Base-by-base conservation (phyloP, 2,329 filamentous ascomycete species). In the Arthrobotrys conoides region DNA sequence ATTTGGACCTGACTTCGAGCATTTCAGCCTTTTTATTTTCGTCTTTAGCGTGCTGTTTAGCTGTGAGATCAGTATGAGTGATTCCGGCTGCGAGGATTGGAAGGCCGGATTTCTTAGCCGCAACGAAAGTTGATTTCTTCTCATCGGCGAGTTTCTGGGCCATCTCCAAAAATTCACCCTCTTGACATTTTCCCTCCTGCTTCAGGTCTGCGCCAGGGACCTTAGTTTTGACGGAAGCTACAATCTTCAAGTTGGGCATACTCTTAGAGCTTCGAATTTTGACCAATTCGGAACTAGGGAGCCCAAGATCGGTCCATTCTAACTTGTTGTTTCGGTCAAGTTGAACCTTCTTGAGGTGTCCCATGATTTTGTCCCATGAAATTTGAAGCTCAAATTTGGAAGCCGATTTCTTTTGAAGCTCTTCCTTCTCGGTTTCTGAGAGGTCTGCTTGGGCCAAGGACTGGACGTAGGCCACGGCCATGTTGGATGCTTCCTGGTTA, bases 301-400 rank as follows among this genome's bases (percentile, higher is more conserved):
- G 46, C 41, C 27, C 36, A 10, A 66, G 48, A 1, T 59, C 46
- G 5, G 46, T 51, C 55, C 71, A 69, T n/a, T 55, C 18, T 5
- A 76, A 9, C 22, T 33, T 68, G 3, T 44, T 10, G n/a, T 38
- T n/a, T 16, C 46, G 63, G 8, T 64, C 71, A 3, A 12, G 12
- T 27, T 51, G 20, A 64, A 41, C 46, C 8, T 18, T 64, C 8
- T 41, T 20, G 33, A 36, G 41, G n/a, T 59, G 30, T 6, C n/a
- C 33, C 16, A 14, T 24, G 9, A 38, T 59, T 24, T 76, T 76
- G 5, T 70, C 38, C 66, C 66, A 66, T 9, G 24, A 48, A 2
- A 71, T 38, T n/a, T 61, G 46, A n/a, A 71, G 22, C 24, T 51
- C 18, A 12, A 67, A 46, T 20, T 49, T 69, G 5, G 65, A 48